phyloP scores from a whole-genome alignment of 306 rosid species.

The Sesbania bispinosa region DNA sequence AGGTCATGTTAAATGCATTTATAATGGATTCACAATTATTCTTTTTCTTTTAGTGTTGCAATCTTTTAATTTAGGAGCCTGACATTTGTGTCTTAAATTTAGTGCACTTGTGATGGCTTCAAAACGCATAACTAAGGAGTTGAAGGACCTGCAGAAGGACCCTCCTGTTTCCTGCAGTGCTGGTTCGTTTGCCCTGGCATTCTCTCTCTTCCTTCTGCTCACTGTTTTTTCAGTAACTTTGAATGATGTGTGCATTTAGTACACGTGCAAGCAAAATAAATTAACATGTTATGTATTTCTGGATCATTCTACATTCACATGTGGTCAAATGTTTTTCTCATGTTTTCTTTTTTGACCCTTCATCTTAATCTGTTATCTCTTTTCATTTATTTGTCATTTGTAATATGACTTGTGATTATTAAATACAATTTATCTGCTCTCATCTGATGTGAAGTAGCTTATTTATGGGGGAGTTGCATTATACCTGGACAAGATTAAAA shows the following conservation, averaged over 20 bases:
- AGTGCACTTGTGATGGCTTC: conserved; percentile 46
- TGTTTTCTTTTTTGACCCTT: not conserved
- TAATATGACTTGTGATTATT: too few species aligned
- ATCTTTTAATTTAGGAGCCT: not conserved
- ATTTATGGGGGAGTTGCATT: too few species aligned
- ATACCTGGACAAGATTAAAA: not conserved
- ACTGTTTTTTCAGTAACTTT: not conserved
- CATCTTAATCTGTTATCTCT: not conserved
- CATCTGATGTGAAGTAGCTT: not conserved
- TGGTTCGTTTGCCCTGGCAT: conserved; percentile 39
- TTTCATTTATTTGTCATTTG: not conserved
- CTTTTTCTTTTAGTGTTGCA: not conserved
- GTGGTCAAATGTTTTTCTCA: not conserved
- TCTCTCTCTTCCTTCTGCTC: not conserved
- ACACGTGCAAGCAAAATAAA: not conserved
- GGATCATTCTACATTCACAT: not conserved
- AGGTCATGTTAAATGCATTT: not conserved
- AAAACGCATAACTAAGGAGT: conserved; percentile 64
- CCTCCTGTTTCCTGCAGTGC: conserved; percentile 76
- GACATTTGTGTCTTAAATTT: not conserved
- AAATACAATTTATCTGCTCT: too few species aligned
- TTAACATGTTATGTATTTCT: not conserved
- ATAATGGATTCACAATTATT: not conserved
- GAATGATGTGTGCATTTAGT: not conserved
- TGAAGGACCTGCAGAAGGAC: conserved; percentile 64